These are phyloP conservation scores for Arthrobotrys musiformis DNA, from an alignment of 2,329 filamentous ascomycete genomes.

Conservation along the genomic window DNA sequence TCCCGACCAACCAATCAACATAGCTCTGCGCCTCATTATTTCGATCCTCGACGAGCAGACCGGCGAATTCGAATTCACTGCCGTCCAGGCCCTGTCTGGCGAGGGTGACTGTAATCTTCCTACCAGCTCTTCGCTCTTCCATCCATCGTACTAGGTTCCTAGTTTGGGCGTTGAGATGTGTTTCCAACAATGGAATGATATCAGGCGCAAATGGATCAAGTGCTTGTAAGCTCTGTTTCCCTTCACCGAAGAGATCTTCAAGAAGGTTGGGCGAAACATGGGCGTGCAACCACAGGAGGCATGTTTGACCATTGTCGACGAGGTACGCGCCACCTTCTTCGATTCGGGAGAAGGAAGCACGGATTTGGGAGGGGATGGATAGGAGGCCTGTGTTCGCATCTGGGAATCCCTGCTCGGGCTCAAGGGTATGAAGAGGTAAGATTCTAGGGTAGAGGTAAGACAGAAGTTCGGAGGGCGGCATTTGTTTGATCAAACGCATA, in stretches of 20 bases:
- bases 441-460: conserved; percentile 96
- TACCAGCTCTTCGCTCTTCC: conserved; percentile 80
- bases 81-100: conserved; percentile 93
- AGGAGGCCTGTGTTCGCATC: conserved; percentile 86
- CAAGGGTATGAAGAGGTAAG: conserved; percentile 88
- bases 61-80: conserved; percentile 94
- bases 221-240: conserved; percentile 74
- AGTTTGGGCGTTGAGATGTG: conserved; percentile 92
- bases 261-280: conserved; percentile 93
- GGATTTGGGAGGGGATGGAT: conserved; percentile 80
- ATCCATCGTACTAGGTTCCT: conserved; percentile 93
- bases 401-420: conserved; percentile 89
- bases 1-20: conserved; percentile 96
- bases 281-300: conserved; percentile 89
- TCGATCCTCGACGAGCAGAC: conserved; percentile 88
- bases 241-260: conserved; percentile 86
- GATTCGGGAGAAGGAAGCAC: conserved; percentile 85
- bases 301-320: conserved; percentile 92
- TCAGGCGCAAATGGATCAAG: conserved; percentile 84
- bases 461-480: conserved; percentile 85
- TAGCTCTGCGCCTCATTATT: conserved; percentile 99
- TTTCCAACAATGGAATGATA: conserved; percentile 80
- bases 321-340: conserved; percentile 94
- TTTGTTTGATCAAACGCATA: conserved; percentile 86
- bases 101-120: conserved; percentile 87